These are phyloP conservation scores for Funneliformis mosseae DNA, from an alignment of 192 early-diverging fungal genomes.

Conservation along the genomic window DNA sequence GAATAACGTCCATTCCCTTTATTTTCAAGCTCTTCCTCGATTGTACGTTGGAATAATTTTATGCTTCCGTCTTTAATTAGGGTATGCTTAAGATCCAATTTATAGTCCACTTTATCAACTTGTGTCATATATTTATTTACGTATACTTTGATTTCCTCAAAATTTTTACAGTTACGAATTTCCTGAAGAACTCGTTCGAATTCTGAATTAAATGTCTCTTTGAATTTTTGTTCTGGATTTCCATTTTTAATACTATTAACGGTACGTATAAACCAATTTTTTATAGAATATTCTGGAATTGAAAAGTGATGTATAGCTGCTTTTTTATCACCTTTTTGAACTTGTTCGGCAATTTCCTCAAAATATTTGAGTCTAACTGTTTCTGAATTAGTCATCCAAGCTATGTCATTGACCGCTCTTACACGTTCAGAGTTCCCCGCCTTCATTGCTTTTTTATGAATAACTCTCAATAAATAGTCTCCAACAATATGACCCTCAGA, in stretches of 20 bases:
- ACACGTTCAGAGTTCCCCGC: neutral
- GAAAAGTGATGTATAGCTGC: conserved; percentile 9
- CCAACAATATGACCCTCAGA: conserved; percentile 7
- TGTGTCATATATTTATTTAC: conserved; percentile 24
- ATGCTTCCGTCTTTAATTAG: neutral
- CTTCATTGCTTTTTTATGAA: conserved; percentile 25
- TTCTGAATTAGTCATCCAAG: neutral
- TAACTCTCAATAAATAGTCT: conserved; percentile 9
- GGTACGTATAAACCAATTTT: conserved; percentile 8
- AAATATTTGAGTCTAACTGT: conserved; percentile 26
- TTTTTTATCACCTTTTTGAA: conserved; percentile 5
- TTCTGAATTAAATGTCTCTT: conserved; percentile 13
- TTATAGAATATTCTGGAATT: neutral
- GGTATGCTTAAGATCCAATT: neutral
- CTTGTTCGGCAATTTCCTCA: conserved; percentile 5
- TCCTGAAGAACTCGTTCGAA: neutral
- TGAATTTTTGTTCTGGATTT: conserved; percentile 4
- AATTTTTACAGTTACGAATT: conserved; percentile 18
- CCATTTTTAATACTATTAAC: conserved; percentile 3
- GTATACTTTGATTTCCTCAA: conserved; percentile 24
- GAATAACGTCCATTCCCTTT: neutral
- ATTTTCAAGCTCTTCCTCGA: conserved; percentile 14
- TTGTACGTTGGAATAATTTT: neutral
- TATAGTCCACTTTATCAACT: conserved; percentile 11
- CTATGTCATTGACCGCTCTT: neutral